A percentile compares a stretch with the other conserved stretches of the same genome.
Evolutionary conservation across 306 rosid species (phyloP).

Genomic region (Cajanus cajan): DNA sequence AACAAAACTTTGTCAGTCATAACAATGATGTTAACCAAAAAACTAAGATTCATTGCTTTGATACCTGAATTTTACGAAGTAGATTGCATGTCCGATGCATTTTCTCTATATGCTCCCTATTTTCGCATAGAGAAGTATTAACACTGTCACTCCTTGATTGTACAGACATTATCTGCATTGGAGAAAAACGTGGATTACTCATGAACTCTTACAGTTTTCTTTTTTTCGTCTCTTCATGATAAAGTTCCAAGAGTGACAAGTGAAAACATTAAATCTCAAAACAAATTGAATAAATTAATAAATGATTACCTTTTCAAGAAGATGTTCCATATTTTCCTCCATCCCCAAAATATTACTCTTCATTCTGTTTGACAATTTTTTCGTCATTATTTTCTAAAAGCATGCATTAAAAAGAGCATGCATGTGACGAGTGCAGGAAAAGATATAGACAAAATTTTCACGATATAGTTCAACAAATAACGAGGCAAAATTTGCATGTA

Average conservation of each 20-base stretch:
- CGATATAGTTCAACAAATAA: background rate
- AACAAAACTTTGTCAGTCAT: background rate
- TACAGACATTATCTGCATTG: conserved; percentile 79
- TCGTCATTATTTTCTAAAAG: background rate
- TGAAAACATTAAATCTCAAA: background rate
- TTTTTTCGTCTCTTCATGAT: background rate
- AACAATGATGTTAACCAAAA: background rate
- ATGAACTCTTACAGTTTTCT: background rate
- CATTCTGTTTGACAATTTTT: conserved; percentile 55
- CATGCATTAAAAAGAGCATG: background rate
- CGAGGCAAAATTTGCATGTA: background rate
- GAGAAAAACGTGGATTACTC: background rate
- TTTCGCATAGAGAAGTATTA: conserved; percentile 74
- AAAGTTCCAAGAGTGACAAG: background rate
- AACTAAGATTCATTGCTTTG: background rate
- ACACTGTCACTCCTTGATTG: conserved; percentile 89
- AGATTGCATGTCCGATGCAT: conserved; percentile 77
- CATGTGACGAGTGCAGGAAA: background rate
- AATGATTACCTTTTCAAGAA: conserved; percentile 68
- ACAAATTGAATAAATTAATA: background rate
- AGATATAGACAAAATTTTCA: background rate
- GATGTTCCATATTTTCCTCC: conserved; percentile 86
- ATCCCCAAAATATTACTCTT: conserved; percentile 87
- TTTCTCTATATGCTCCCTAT: conserved; percentile 84
- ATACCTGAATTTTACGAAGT: conserved; percentile 92